Conservation (phyloP, 208 protist genomes). For the Leishmania tarentolae region DNA sequence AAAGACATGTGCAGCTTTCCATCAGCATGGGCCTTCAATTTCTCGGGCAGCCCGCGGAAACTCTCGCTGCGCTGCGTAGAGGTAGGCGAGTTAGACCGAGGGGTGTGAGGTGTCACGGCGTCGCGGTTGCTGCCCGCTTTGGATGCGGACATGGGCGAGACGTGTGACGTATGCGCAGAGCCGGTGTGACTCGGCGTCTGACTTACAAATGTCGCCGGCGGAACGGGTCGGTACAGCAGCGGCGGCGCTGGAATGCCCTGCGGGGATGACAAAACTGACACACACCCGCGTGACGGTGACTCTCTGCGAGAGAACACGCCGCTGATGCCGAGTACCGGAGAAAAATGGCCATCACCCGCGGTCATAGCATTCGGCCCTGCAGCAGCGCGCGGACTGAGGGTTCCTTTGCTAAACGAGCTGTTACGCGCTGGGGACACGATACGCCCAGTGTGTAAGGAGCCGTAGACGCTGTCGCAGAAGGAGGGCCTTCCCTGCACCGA, state of each 20-base stretch:
- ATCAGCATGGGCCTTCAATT: constrained; percentile 47
- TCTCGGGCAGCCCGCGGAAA: constrained; percentile 26
- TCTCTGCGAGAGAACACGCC: constrained; percentile 42
- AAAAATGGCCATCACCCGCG: constrained; percentile 25
- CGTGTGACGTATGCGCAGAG: constrained; percentile 25
- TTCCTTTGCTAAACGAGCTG: constrained; percentile 47
- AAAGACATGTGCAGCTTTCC: constrained; percentile 79
- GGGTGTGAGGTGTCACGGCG: constrained; percentile 23
- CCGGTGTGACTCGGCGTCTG: constrained; percentile 17
- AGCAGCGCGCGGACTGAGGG: constrained; percentile 27
- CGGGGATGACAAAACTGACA: constrained; percentile 22
- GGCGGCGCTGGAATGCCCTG: constrained; percentile 35
- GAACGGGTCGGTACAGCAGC: constrained; percentile 21
- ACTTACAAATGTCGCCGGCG: constrained; percentile 4
- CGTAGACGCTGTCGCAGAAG: constrained; percentile 45
- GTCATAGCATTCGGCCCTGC: constrained; percentile 5
- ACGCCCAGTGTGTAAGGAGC: constrained; percentile 34
- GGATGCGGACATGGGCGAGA: constrained; percentile 22
- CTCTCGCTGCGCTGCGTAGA: constrained; percentile 34
- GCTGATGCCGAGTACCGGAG: constrained; percentile 30
- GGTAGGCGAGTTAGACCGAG: constrained; percentile 28
- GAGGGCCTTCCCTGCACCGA: constrained; percentile 31
- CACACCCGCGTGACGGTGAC: constrained; percentile 48
- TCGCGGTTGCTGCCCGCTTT: constrained; percentile 28
- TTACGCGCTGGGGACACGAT: constrained; percentile 43